Conservation (phyloP, 371 early-diverging fungal genomes). For the Thermomucor indicae-seudaticae region DNA sequence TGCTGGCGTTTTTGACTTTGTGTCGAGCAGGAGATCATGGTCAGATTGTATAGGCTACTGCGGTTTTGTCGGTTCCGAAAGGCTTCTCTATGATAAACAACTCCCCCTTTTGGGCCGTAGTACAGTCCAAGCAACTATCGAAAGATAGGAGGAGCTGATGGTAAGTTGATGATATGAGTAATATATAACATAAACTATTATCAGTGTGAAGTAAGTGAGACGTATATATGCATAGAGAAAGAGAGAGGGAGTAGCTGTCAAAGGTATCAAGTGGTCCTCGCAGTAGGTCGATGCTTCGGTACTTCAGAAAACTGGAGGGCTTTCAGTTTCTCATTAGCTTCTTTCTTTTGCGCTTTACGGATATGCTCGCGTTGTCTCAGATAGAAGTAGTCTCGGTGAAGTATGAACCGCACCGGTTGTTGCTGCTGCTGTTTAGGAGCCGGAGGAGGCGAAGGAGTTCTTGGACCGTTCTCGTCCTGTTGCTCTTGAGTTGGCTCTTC, state of each 20-base stretch:
- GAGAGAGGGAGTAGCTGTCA: background rate
- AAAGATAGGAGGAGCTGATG: background rate
- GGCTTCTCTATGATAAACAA: too few relatives aligned
- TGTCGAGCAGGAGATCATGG: too few relatives aligned
- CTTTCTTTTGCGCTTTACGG: constrained; percentile 39
- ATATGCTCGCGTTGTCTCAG: constrained; percentile 47
- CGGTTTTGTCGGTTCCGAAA: too few relatives aligned
- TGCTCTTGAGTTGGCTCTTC: too few relatives aligned
- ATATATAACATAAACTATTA: background rate
- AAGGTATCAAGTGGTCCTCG: background rate
- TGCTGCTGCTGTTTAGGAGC: constrained; percentile 2
- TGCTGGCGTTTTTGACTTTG: too few relatives aligned
- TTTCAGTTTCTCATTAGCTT: constrained; percentile 39
- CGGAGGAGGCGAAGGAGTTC: too few relatives aligned
- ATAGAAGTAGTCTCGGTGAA: constrained; percentile 55
- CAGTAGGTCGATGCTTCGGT: constrained; percentile 27
- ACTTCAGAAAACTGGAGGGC: constrained; percentile 50
- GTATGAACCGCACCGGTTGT: constrained; percentile 34
- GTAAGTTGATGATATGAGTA: background rate
- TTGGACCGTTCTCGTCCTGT: too few relatives aligned
- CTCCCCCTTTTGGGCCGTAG: too few relatives aligned
- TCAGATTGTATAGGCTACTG: too few relatives aligned
- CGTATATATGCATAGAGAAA: background rate
- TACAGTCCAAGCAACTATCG: background rate
- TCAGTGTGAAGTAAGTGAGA: too few relatives aligned